phyloP scores from a whole-genome alignment of 805 yeast species.

The Metschnikowia kunwiensis region DNA sequence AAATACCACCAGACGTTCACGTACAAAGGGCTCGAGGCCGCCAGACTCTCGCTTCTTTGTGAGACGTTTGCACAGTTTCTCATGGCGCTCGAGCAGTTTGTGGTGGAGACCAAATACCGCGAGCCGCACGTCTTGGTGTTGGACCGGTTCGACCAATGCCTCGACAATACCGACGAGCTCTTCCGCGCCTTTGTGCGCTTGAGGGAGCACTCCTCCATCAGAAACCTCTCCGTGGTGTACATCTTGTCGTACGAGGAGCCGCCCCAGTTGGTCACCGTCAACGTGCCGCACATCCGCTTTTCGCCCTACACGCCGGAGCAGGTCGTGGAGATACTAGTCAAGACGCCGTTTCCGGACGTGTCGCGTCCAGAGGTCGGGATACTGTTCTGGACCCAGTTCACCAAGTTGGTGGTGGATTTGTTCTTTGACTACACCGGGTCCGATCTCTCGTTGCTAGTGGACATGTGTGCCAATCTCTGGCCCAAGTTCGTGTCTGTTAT shows the following conservation, averaged over 20 bases:
- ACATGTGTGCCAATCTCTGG: conserved; percentile 35
- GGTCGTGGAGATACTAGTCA: conserved; percentile 32
- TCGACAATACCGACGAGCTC: conserved; percentile 41
- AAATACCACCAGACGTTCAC: conserved; percentile 20
- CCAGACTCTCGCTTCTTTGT: conserved; percentile 31
- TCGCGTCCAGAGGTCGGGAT: conserved; percentile 3
- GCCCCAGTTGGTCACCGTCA: conserved; percentile 33
- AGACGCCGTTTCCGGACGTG: conserved; percentile 6
- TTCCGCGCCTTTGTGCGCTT: conserved; percentile 39
- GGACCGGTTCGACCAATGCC: conserved; percentile 47
- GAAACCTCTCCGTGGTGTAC: conserved; percentile 36
- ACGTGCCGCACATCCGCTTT: conserved; percentile 42
- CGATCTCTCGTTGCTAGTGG: conserved; percentile 34
- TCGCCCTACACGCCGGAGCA: conserved; percentile 36
- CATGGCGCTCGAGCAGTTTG: conserved; percentile 39
- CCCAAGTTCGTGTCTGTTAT: conserved; percentile 30
- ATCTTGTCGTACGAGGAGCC: conserved; percentile 42
- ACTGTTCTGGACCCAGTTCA: conserved; percentile 41
- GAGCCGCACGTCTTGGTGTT: conserved; percentile 44
- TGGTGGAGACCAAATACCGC: conserved; percentile 26
- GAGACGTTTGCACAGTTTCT: conserved; percentile 42
- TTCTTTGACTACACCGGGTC: conserved; percentile 45
- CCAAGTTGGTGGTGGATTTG: conserved; percentile 45
- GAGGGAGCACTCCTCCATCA: conserved; percentile 39
- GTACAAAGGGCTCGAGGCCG: conserved; percentile 26